A percentile compares a stretch with the other conserved stretches of the same genome.
Evolutionary conservation across 768 basidiomycete species (phyloP).

Genomic region (Leccinum variicolor): DNA sequence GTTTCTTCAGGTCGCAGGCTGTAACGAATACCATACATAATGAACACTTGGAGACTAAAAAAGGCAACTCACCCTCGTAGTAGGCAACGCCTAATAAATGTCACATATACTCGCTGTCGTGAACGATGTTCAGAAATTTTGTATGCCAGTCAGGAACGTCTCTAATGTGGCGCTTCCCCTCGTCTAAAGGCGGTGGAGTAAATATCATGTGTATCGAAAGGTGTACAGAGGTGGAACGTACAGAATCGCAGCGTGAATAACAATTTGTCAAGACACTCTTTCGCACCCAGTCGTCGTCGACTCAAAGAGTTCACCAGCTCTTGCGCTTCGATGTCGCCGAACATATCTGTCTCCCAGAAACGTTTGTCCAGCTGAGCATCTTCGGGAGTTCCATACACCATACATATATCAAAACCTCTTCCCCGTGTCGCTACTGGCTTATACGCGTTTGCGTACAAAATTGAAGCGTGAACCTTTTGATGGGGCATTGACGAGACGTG

Average conservation of each 20-base stretch:
- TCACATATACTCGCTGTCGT: slow-evolving; percentile 7
- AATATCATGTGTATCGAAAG: not conserved
- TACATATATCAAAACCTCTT: not conserved
- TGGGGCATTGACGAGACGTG: slow-evolving; percentile 8
- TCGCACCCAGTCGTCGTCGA: slow-evolving; percentile 3
- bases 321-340: slow-evolving; percentile 6
- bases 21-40: not conserved
- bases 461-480: not conserved
- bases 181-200: slow-evolving; percentile 3
- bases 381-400: not conserved
- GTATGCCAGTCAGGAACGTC: slow-evolving; percentile 10
- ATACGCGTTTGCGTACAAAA: not conserved
- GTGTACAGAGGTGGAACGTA: not conserved
- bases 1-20: slow-evolving; percentile 6
- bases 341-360: slow-evolving; percentile 12
- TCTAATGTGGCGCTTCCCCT: slow-evolving; percentile 19
- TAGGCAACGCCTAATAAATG: slow-evolving; percentile 20
- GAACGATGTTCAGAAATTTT: slow-evolving; percentile 8
- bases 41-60: not conserved
- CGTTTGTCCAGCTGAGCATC: not conserved
- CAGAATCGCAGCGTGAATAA: slow-evolving; percentile 10
- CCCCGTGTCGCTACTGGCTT: not conserved
- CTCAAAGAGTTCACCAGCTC: slow-evolving; percentile 3
- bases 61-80: slow-evolving; percentile 15
- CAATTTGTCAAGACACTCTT: slow-evolving; percentile 10